These are phyloP conservation scores for Fusarium odoratissimum DNA, from an alignment of 2,329 filamentous ascomycete species.

Conservation along the genomic window DNA sequence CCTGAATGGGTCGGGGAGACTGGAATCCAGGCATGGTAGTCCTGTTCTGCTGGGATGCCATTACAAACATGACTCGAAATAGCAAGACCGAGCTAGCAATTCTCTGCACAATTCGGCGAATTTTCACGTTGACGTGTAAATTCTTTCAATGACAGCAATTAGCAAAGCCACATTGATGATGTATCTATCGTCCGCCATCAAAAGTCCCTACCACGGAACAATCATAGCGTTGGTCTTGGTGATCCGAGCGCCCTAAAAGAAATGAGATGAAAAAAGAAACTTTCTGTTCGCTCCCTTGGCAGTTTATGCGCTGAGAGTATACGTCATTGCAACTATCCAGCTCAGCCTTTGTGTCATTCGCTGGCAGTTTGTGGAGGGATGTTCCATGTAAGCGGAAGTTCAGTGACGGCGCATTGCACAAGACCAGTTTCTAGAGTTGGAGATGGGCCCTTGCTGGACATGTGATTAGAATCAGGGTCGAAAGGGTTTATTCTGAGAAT, in stretches of 20 bases:
- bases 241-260: constrained; percentile 1
- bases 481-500: constrained; percentile 21
- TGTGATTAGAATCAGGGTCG: constrained; percentile 26
- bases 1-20: constrained; percentile 38
- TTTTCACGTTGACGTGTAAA: not conserved
- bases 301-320: constrained; percentile 18
- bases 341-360: constrained; percentile 11
- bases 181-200: not conserved
- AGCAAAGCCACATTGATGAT: constrained; percentile 38
- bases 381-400: constrained; percentile 22
- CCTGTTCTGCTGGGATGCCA: not conserved
- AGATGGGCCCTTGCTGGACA: constrained; percentile 5
- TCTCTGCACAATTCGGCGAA: not conserved
- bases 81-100: not conserved
- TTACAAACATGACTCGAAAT: not conserved
- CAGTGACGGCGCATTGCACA: constrained; percentile 17
- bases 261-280: not conserved
- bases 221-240: constrained; percentile 1
- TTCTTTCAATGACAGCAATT: not conserved
- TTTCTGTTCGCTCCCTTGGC: constrained; percentile 7
- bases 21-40: constrained; percentile 50
- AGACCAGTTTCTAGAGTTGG: not conserved
- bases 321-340: constrained; percentile 21
- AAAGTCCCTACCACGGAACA: not conserved
- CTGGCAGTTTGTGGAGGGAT: constrained; percentile 19